phyloP scores from a whole-genome alignment of 306 rosid genomes.

The Pyrus communis region DNA sequence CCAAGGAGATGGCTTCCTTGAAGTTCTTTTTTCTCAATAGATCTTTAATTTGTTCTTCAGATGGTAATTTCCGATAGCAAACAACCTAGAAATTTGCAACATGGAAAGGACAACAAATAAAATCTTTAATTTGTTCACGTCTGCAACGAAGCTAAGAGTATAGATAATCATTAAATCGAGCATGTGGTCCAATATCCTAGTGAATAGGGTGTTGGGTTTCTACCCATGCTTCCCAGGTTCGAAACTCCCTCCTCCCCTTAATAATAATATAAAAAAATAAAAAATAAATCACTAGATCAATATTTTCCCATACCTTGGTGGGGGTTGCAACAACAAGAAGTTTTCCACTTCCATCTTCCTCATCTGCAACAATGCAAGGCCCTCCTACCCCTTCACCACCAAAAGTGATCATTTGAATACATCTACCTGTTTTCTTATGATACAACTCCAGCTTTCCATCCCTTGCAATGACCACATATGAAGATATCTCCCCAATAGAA shows the following conservation, averaged over 20 bases:
- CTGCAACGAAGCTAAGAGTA: background rate
- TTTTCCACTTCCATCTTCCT: constrained; percentile 55
- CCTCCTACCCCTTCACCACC: constrained; percentile 66
- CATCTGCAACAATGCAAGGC: constrained; percentile 64
- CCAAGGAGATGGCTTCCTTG: constrained; percentile 79
- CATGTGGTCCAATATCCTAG: too few species aligned
- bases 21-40: constrained; percentile 79
- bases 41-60: constrained; percentile 90
- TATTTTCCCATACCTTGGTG: constrained; percentile 51
- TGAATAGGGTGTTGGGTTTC: too few species aligned
- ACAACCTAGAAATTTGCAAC: constrained; percentile 49
- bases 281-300: background rate
- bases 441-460: constrained; percentile 81
- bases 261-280: too few species aligned
- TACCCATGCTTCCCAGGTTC: too few species aligned
- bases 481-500: constrained; percentile 73
- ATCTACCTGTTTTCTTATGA: constrained; percentile 67
- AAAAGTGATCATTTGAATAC: constrained; percentile 68
- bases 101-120: constrained; percentile 1
- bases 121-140: background rate
- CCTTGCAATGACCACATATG: constrained; percentile 68
- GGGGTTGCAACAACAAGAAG: constrained; percentile 69
- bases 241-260: too few species aligned
- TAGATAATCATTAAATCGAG: background rate
- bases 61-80: constrained; percentile 70